phyloP scores from a whole-genome alignment of 2,329 filamentous ascomycete genomes.

The Escovopsis sp. region DNA sequence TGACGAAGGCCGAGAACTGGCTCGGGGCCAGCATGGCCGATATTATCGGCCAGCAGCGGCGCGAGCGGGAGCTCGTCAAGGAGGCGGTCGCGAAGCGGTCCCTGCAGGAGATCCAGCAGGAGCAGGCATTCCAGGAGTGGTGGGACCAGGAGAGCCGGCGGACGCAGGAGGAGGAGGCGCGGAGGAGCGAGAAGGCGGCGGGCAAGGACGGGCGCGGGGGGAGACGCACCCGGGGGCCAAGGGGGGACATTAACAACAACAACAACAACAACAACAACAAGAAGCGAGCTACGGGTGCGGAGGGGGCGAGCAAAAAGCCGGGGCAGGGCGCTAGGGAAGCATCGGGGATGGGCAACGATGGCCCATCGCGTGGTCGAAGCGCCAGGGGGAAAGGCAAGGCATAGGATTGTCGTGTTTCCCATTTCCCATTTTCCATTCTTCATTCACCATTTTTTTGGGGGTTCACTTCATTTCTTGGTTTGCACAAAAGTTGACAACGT shows the following conservation, averaged over 20 bases:
- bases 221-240: slow-evolving; percentile 14
- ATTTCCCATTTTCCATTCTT: too few species aligned
- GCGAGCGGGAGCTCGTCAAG: slow-evolving; percentile 66
- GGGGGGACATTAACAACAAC: slow-evolving; percentile 7
- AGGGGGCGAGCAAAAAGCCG: slow-evolving; percentile 6
- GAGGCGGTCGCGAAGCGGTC: slow-evolving; percentile 81
- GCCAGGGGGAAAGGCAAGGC: slow-evolving; percentile 2
- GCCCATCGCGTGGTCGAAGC: slow-evolving; percentile 5
- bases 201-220: slow-evolving; percentile 19
- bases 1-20: slow-evolving; percentile 46
- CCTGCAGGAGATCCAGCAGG: slow-evolving; percentile 86
- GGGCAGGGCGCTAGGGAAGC: slow-evolving; percentile 6
- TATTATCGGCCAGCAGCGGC: slow-evolving; percentile 76
- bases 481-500: slow-evolving; percentile 3
- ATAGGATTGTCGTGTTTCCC: too few species aligned
- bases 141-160: slow-evolving; percentile 76
- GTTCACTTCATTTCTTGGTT: background rate
- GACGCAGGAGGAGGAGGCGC: slow-evolving; percentile 47
- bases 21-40: slow-evolving; percentile 67
- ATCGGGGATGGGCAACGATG: slow-evolving; percentile 1
- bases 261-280: slow-evolving; percentile 6
- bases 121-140: slow-evolving; percentile 95
- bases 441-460: too few species aligned
- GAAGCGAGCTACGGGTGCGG: too few species aligned
- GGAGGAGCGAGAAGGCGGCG: slow-evolving; percentile 21